Percentiles rank a stretch among this genome's conserved stretches.
Evolutionary conservation across 306 rosid genomes (phyloP).

Genomic region (Potentilla sterilis): DNA sequence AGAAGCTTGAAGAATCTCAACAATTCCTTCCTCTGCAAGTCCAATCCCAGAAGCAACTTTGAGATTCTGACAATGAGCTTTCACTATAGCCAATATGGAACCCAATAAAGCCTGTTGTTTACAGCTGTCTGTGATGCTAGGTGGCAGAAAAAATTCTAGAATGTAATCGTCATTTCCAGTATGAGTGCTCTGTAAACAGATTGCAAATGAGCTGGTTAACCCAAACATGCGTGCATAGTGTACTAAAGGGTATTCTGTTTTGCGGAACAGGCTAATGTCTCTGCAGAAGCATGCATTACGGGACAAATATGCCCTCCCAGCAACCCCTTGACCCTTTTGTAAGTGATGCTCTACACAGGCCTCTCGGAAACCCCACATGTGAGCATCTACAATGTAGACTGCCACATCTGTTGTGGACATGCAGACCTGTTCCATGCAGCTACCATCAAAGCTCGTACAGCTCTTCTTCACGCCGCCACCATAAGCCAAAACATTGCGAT

Average conservation of each 20-base stretch:
- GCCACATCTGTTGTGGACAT: constrained; percentile 86
- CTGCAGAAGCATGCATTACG: constrained; percentile 61
- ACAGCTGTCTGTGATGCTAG: constrained; percentile 34
- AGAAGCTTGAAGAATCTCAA: constrained; percentile 63
- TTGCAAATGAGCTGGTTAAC: constrained; percentile 62
- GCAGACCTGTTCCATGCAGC: constrained; percentile 80
- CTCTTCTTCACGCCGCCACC: constrained; percentile 80
- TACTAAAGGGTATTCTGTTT: constrained; percentile 75
- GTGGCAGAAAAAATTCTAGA: constrained; percentile 79
- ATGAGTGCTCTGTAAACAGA: constrained; percentile 68
- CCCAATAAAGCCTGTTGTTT: constrained; percentile 61
- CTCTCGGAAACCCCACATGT: constrained; percentile 77
- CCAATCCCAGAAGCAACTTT: constrained; percentile 68
- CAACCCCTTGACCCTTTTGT: constrained; percentile 89
- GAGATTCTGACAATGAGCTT: constrained; percentile 68
- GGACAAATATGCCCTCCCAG: constrained; percentile 76
- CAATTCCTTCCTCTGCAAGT: constrained; percentile 43
- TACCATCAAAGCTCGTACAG: constrained; percentile 77
- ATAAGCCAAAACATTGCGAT: constrained; percentile 67
- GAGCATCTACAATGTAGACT: constrained; percentile 69
- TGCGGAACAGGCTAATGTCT: constrained; percentile 72
- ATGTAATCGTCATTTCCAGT: constrained; percentile 81
- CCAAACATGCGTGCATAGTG: constrained; percentile 86
- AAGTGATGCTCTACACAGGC: constrained; percentile 92
- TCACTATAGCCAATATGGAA: constrained; percentile 66